Conservation (phyloP, 2,329 filamentous ascomycete genomes). For the Hyphodiscus sp. region DNA sequence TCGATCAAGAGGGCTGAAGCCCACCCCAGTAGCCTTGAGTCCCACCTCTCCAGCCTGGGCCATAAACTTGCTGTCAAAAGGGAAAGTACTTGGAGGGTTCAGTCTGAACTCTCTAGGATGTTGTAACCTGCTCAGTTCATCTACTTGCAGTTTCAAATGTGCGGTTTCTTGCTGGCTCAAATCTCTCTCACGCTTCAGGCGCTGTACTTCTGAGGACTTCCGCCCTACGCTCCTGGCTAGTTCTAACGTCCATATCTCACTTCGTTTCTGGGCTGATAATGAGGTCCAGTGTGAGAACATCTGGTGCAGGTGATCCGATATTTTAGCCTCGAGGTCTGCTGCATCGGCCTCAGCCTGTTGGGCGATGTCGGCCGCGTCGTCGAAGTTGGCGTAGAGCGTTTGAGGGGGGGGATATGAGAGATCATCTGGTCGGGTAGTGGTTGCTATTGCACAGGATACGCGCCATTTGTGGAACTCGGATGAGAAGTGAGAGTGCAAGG, state of each 20-base stretch:
- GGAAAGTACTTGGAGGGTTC: slow-evolving; percentile 44
- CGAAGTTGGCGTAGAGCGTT: slow-evolving; percentile 22
- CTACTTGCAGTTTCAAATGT: slow-evolving; percentile 51
- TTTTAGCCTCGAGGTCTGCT: slow-evolving; percentile 55
- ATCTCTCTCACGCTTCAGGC: slow-evolving; percentile 42
- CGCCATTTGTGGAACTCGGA: slow-evolving; percentile 64
- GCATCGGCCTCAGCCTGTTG: slow-evolving; percentile 30
- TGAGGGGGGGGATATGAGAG: slow-evolving; percentile 37
- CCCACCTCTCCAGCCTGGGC: slow-evolving; percentile 41
- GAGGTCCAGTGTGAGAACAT: slow-evolving; percentile 72
- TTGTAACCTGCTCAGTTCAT: slow-evolving; percentile 51
- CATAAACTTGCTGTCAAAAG: slow-evolving; percentile 44
- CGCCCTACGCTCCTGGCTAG: slow-evolving; percentile 54
- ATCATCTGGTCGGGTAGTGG: slow-evolving; percentile 45
- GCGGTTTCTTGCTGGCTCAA: slow-evolving; percentile 43
- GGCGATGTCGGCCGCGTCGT: slow-evolving; percentile 33
- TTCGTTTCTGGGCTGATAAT: slow-evolving; percentile 49
- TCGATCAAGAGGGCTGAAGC: slow-evolving; percentile 44
- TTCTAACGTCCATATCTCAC: slow-evolving; percentile 56
- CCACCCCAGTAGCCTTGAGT: slow-evolving; percentile 36
- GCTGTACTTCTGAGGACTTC: slow-evolving; percentile 45
- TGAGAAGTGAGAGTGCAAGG: slow-evolving; percentile 60
- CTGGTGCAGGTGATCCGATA: slow-evolving; percentile 68
- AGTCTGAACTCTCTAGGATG: slow-evolving; percentile 55
- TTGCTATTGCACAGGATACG: slow-evolving; percentile 43